Evolutionary conservation across 2,329 filamentous ascomycete genomes (phyloP).

Genomic region (Cytospora piceae): DNA sequence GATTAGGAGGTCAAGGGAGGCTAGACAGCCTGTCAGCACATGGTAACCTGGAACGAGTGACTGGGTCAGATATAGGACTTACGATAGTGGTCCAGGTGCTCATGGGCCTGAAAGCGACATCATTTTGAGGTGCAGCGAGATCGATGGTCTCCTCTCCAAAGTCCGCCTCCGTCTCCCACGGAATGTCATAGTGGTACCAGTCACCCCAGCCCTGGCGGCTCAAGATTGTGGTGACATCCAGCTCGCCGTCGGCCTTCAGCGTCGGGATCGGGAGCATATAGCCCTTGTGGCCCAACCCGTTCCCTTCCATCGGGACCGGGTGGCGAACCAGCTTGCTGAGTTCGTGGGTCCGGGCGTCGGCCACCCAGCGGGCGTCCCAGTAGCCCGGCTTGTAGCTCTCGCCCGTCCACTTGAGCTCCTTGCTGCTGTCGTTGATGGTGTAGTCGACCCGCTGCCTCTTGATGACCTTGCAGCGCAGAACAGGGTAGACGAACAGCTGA

Average conservation of each 20-base stretch:
- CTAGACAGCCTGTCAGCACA: not conserved
- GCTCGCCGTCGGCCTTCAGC: not conserved
- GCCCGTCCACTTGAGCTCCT: slow-evolving; percentile 3
- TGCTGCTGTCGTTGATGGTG: not conserved
- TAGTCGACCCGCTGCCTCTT: not conserved
- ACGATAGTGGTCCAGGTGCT: slow-evolving; percentile 1
- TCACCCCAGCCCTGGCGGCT: not conserved
- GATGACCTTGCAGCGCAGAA: not conserved
- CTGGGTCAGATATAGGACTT: not conserved
- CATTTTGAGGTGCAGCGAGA: not conserved
- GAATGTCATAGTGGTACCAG: slow-evolving; percentile 1
- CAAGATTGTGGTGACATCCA: not conserved
- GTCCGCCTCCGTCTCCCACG: slow-evolving; percentile 3
- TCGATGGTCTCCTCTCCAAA: not conserved
- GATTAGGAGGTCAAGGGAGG: not conserved
- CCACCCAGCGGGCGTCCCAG: slow-evolving; percentile 2
- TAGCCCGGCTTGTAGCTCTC: slow-evolving; percentile 5
- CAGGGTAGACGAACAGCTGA: slow-evolving; percentile 3
- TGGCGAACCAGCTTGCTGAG: not conserved
- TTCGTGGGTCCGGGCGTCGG: slow-evolving; percentile 1
- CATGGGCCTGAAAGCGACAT: not conserved
- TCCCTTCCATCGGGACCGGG: not conserved
- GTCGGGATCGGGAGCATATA: not conserved
- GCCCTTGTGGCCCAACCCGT: not conserved
- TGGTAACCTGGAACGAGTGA: not conserved